A percentile compares a stretch with the other conserved stretches of the same genome.
phyloP scores from a whole-genome alignment of 108 stramenopile genomes.

The Epithemia pelagica region DNA sequence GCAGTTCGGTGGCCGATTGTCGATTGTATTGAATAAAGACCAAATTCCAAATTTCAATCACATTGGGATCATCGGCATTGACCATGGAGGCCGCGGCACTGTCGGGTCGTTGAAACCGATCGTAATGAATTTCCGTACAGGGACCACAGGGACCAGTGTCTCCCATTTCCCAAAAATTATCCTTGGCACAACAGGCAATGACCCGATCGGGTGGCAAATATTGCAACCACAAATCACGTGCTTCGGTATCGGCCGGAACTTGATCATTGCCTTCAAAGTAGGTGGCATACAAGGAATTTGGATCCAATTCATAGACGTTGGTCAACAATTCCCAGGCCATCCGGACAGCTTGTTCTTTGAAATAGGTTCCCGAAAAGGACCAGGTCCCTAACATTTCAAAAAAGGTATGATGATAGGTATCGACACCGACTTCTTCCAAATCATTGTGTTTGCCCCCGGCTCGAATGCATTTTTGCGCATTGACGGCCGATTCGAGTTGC shows the following conservation, averaged over 20 bases:
- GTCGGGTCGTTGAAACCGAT: slow-evolving; percentile 89
- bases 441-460: slow-evolving; percentile 99
- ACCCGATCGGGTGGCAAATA: slow-evolving; percentile 72
- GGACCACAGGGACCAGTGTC: slow-evolving; percentile 97
- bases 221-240: slow-evolving; percentile 69
- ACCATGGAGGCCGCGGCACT: slow-evolving; percentile 90
- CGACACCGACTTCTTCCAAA: slow-evolving; percentile 97
- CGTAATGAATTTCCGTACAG: slow-evolving; percentile 97
- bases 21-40: slow-evolving; percentile 98
- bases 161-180: slow-evolving; percentile 99
- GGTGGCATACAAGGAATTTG: slow-evolving; percentile 87
- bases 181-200: slow-evolving; percentile 78
- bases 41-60: slow-evolving; percentile 91
- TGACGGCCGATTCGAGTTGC: slow-evolving; percentile 73
- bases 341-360: slow-evolving; percentile 92
- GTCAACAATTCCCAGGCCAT: slow-evolving; percentile 94
- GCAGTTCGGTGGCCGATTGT: slow-evolving; percentile 46
- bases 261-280: slow-evolving; percentile 95
- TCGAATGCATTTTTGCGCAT: slow-evolving; percentile 99
- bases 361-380: slow-evolving; percentile 90
- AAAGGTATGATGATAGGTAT: slow-evolving; percentile 99
- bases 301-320: slow-evolving; percentile 81
- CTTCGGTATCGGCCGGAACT: slow-evolving; percentile 80
- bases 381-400: slow-evolving; percentile 99
- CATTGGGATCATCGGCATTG: slow-evolving; percentile 91